Conservation (phyloP, 768 basidiomycete genomes). For the Tulasnella sp. region DNA sequence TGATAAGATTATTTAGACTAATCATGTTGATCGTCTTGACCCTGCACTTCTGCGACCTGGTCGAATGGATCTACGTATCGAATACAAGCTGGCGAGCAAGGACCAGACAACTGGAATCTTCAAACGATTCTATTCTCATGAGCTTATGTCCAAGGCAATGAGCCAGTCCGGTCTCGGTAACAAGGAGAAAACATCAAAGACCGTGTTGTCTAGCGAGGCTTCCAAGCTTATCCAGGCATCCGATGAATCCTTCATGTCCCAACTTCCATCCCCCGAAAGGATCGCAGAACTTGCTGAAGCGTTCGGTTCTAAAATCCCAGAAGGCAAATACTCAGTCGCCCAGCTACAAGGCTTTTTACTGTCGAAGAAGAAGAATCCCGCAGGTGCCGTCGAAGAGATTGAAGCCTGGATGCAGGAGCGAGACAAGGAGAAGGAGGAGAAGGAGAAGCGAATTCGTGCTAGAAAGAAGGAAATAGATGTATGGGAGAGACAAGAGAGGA, state of each 20-base stretch:
- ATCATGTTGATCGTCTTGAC: slow-evolving; percentile 82
- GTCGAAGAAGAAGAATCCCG: slow-evolving; percentile 4
- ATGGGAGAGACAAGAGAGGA: slow-evolving; percentile 8
- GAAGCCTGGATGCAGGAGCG: neutral
- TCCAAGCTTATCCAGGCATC: slow-evolving; percentile 5
- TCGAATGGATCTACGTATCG: slow-evolving; percentile 77
- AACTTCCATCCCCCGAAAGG: neutral
- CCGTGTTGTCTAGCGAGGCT: slow-evolving; percentile 8
- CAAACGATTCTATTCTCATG: slow-evolving; percentile 72
- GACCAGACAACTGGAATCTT: slow-evolving; percentile 79
- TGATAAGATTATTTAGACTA: too few species aligned
- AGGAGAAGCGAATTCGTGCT: slow-evolving; percentile 3
- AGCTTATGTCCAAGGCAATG: slow-evolving; percentile 10
- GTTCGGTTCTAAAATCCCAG: slow-evolving; percentile 73
- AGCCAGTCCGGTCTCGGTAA: neutral
- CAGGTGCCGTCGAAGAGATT: neutral
- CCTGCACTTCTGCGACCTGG: slow-evolving; percentile 86
- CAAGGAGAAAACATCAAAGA: neutral
- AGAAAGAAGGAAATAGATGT: neutral
- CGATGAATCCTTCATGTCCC: slow-evolving; percentile 1
- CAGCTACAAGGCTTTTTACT: slow-evolving; percentile 59
- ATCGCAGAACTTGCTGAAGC: slow-evolving; percentile 43
- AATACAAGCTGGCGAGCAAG: slow-evolving; percentile 68
- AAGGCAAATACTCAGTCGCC: slow-evolving; percentile 79
- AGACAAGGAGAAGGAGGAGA: slow-evolving; percentile 7